phyloP scores from a whole-genome alignment of 2,329 filamentous ascomycete genomes.

The Fusarium sublunatum region DNA sequence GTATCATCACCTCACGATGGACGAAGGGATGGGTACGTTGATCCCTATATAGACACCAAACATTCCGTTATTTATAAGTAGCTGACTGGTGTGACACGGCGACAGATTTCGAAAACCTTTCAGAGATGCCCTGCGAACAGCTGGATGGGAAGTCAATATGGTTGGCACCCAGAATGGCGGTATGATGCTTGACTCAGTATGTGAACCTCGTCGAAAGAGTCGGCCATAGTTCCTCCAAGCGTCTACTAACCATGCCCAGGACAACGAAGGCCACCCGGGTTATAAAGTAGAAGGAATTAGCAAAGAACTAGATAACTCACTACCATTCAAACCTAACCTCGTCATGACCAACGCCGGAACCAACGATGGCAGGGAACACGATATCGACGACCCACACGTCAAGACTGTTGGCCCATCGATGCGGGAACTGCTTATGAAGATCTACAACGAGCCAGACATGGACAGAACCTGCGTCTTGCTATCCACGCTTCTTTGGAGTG shows the following conservation, averaged over 20 bases:
- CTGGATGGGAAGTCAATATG: conserved; percentile 2
- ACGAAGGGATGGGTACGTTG: conserved; percentile 7
- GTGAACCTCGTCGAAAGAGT: neutral
- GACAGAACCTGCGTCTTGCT: conserved; percentile 4
- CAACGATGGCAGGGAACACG: conserved; percentile 31
- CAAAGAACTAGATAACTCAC: neutral
- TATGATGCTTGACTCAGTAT: conserved; percentile 38
- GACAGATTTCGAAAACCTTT: conserved; percentile 39
- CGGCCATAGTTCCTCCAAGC: no score
- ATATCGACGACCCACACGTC: conserved; percentile 1
- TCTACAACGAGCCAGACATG: conserved; percentile 2
- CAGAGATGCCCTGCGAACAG: conserved; percentile 34
- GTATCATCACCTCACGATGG: conserved; percentile 2
- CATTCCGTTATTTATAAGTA: no score
- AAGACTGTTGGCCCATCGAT: conserved; percentile 24
- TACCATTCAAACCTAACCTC: conserved; percentile 32
- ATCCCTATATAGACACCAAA: neutral
- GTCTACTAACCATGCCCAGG: neutral
- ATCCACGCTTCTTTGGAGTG: conserved; percentile 9
- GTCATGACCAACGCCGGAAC: conserved; percentile 43
- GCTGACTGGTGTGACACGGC: neutral
- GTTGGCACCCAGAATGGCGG: conserved; percentile 5
- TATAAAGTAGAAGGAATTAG: neutral
- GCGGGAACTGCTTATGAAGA: conserved; percentile 24
- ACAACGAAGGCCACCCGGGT: conserved; percentile 2